Conservation (phyloP, 495 filamentous ascomycete species). For the Aspergillus cristatus region DNA sequence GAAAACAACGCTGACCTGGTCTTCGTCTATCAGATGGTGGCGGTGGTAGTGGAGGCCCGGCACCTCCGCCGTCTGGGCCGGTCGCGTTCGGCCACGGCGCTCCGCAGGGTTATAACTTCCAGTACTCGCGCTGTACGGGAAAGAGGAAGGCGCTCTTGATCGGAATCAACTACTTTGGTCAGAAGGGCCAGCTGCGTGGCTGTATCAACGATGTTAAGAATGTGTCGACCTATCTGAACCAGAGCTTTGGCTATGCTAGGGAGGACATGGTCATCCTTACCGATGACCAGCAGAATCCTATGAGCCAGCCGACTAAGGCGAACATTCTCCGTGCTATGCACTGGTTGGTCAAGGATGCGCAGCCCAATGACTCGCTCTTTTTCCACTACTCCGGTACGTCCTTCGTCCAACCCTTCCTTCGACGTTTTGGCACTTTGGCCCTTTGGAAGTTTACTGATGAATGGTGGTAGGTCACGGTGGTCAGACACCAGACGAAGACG, state of each 20-base stretch:
- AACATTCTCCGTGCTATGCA: slow-evolving; percentile 98
- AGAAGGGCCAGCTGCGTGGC: slow-evolving; percentile 82
- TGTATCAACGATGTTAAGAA: slow-evolving; percentile 99
- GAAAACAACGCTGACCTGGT: not conserved
- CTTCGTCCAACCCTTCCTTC: not conserved
- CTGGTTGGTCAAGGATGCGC: slow-evolving; percentile 94
- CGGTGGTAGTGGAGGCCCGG: slow-evolving; percentile 23
- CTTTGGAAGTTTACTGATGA: slow-evolving; percentile 1
- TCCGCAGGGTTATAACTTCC: slow-evolving; percentile 69
- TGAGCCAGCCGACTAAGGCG: slow-evolving; percentile 92
- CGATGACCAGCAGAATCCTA: slow-evolving; percentile 93
- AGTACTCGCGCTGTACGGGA: slow-evolving; percentile 88
- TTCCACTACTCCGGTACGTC: slow-evolving; percentile 92
- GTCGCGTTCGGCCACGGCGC: slow-evolving; percentile 68
- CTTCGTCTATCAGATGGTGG: slow-evolving; percentile 7
- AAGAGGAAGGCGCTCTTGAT: slow-evolving; percentile 87
- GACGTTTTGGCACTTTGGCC: not conserved
- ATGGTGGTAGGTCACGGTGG: slow-evolving; percentile 87
- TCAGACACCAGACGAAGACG: slow-evolving; percentile 91
- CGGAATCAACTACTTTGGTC: slow-evolving; percentile 96
- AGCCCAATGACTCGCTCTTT: slow-evolving; percentile 91
- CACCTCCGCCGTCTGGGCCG: slow-evolving; percentile 32
- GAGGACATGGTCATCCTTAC: slow-evolving; percentile 98
- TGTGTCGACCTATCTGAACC: slow-evolving; percentile 86
- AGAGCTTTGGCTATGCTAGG: slow-evolving; percentile 84